Evolutionary conservation across 805 yeast species (phyloP).

Genomic region (Cyberlindnera lachancei): DNA sequence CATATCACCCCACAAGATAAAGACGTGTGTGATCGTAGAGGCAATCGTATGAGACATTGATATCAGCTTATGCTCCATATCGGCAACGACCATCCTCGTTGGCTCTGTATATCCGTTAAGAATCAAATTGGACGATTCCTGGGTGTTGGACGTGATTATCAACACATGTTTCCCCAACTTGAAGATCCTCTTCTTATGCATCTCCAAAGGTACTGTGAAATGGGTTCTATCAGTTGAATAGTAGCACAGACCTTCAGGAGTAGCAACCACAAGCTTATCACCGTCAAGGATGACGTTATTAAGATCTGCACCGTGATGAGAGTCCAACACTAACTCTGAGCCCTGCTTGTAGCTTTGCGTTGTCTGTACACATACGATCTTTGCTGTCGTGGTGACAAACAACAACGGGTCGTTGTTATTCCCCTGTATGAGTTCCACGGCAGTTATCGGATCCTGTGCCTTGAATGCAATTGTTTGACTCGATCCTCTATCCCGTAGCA

Average conservation of each 20-base stretch:
- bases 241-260: conserved; percentile 53
- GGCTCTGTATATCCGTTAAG: conserved; percentile 31
- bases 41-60: conserved; percentile 66
- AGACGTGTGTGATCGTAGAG: conserved; percentile 50
- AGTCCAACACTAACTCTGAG: conserved; percentile 42
- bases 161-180: conserved; percentile 50
- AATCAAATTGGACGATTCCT: conserved; percentile 26
- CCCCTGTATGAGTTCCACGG: conserved; percentile 46
- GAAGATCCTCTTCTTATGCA: conserved; percentile 45
- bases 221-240: conserved; percentile 51
- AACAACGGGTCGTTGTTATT: conserved; percentile 40
- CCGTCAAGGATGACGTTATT: conserved; percentile 33
- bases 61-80: conserved; percentile 59
- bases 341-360: conserved; percentile 71
- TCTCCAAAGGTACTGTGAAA: conserved; percentile 46
- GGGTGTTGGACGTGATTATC: conserved; percentile 43
- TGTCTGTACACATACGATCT: conserved; percentile 64
- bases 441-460: conserved; percentile 70
- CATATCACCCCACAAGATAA: conserved; percentile 48
- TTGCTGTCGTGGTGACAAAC: conserved; percentile 70
- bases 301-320: conserved; percentile 36
- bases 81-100: conserved; percentile 59
- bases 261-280: conserved; percentile 55
- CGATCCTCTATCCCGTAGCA: conserved; percentile 82
- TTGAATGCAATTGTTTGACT: conserved; percentile 77